Conservation (phyloP, 164 flowering plant species). For the Vitis rotundifolia region DNA sequence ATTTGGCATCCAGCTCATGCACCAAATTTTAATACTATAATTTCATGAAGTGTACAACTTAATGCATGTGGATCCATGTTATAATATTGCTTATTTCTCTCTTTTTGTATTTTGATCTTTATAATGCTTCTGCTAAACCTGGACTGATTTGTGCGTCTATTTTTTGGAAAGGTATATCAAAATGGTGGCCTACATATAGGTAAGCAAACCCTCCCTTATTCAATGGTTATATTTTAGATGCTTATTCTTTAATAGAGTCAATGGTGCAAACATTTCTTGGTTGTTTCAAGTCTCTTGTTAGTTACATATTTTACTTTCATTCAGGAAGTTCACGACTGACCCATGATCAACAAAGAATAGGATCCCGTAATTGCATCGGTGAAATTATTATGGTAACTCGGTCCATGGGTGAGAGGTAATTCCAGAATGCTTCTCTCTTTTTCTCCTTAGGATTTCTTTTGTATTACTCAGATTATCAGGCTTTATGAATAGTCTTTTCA, state of each 20-base stretch:
- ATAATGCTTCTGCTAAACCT: neutral
- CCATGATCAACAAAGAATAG: constrained; percentile 11
- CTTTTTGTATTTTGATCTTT: neutral
- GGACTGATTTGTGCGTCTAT: constrained; percentile 13
- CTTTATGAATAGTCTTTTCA: too few species aligned
- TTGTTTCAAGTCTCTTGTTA: neutral
- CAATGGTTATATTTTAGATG: neutral
- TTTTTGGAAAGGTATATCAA: constrained; percentile 34
- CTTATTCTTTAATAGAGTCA: neutral
- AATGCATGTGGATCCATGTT: too few species aligned
- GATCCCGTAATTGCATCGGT: constrained; percentile 49
- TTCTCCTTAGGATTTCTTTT: too few species aligned
- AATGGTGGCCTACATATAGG: constrained; percentile 40
- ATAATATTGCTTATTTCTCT: neutral
- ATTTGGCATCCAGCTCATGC: too few species aligned
- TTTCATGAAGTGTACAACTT: too few species aligned
- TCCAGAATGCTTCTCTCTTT: neutral
- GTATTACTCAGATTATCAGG: too few species aligned
- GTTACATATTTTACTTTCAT: neutral
- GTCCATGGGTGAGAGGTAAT: constrained; percentile 34
- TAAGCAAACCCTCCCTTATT: constrained; percentile 8
- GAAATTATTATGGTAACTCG: constrained; percentile 39
- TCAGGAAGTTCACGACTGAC: constrained; percentile 29
- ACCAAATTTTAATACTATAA: too few species aligned
- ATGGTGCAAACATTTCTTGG: too few species aligned